phyloP scores from a whole-genome alignment of 129 eudicot genomes.

The Artemisia annua region DNA sequence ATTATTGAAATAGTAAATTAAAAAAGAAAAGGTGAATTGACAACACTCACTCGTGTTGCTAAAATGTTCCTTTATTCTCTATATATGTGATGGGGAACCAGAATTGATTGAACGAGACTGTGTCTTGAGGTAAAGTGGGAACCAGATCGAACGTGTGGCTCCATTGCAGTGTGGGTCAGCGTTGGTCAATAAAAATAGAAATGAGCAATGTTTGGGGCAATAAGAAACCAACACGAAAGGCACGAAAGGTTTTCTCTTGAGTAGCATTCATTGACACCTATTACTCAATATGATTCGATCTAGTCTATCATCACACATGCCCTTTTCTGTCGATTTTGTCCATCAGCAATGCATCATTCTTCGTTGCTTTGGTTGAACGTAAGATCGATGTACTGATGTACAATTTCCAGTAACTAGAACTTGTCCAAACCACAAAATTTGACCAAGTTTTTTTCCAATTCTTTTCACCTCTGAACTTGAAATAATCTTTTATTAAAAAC shows the following conservation, averaged over 20 bases:
- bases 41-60: constrained; percentile 33
- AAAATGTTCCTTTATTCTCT: constrained; percentile 26
- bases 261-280: constrained; percentile 22
- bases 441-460: not conserved
- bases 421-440: not conserved
- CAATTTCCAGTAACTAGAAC: not conserved
- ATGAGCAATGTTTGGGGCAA: constrained; percentile 3
- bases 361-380: constrained; percentile 9
- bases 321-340: constrained; percentile 3
- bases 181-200: constrained; percentile 15
- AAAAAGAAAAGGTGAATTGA: constrained; percentile 28
- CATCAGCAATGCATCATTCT: constrained; percentile 3
- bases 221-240: constrained; percentile 25
- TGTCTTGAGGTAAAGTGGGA: constrained; percentile 27
- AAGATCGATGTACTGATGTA: constrained; percentile 1
- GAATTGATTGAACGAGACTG: constrained; percentile 28
- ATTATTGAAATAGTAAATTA: constrained; percentile 1
- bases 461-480: not conserved
- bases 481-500: constrained; percentile 6
- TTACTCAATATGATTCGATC: not conserved
- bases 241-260: not conserved
- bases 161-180: constrained; percentile 20
- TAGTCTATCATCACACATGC: not conserved
- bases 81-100: constrained; percentile 18
- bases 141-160: constrained; percentile 27